Percentiles rank a stretch among this genome's conserved stretches.
Conservation (phyloP, 768 basidiomycete species). For the Wakefieldia striispora region DNA sequence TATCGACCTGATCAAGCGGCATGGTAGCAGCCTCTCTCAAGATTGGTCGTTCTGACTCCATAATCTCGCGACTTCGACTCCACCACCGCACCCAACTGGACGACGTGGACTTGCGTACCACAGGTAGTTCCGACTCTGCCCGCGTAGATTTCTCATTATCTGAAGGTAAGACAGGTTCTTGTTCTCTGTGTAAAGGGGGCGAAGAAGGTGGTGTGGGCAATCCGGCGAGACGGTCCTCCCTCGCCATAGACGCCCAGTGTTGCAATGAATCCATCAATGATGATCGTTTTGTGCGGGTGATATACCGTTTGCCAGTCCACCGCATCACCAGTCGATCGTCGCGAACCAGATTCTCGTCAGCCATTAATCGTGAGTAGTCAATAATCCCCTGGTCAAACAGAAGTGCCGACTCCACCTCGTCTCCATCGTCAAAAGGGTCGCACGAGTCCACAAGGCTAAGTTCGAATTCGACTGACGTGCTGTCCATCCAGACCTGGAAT, state of each 20-base stretch:
- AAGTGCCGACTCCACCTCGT: constrained; percentile 53
- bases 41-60: constrained; percentile 18
- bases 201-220: constrained; percentile 10
- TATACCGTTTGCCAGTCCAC: constrained; percentile 73
- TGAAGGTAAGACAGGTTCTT: constrained; percentile 20
- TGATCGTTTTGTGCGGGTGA: constrained; percentile 72
- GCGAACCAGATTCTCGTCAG: constrained; percentile 57
- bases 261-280: constrained; percentile 73
- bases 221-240: constrained; percentile 22
- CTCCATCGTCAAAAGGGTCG: constrained; percentile 32
- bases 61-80: constrained; percentile 55
- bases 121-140: constrained; percentile 37
- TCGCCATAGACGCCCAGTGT: constrained; percentile 47
- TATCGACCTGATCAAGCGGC: constrained; percentile 23
- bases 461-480: constrained; percentile 63
- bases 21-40: constrained; percentile 25
- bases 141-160: constrained; percentile 35
- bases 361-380: constrained; percentile 62
- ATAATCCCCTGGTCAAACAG: constrained; percentile 62
- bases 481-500: constrained; percentile 66
- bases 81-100: constrained; percentile 87
- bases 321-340: constrained; percentile 69
- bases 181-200: constrained; percentile 25
- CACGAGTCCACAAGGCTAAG: constrained; percentile 55
- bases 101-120: constrained; percentile 46